These are phyloP conservation scores for Diaporthe longicolla DNA, from an alignment of 2,329 filamentous ascomycete genomes.

Conservation along the genomic window DNA sequence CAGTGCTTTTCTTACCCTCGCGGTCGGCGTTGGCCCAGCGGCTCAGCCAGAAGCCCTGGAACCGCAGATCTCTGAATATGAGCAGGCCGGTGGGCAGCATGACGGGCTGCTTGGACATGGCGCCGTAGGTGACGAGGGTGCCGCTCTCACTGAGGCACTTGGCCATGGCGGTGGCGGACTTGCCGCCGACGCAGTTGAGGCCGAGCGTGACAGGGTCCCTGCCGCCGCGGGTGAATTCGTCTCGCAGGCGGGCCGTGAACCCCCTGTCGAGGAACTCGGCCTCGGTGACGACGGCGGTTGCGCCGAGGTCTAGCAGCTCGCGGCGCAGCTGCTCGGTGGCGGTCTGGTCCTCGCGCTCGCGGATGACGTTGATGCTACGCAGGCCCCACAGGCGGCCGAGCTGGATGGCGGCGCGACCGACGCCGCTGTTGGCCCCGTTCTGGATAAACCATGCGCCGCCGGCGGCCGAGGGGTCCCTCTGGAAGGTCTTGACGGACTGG, in stretches of 20 bases:
- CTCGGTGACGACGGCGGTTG: constrained; percentile 70
- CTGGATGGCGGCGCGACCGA: constrained; percentile 93
- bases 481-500: constrained; percentile 61
- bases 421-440: constrained; percentile 95
- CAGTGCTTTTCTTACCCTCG: constrained; percentile 80
- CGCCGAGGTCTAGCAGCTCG: constrained; percentile 69
- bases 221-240: constrained; percentile 78
- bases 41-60: constrained; percentile 96
- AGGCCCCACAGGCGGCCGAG: constrained; percentile 88
- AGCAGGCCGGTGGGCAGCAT: constrained; percentile 84
- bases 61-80: constrained; percentile 93
- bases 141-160: constrained; percentile 78
- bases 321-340: constrained; percentile 73
- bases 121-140: constrained; percentile 92
- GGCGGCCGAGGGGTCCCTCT: constrained; percentile 74
- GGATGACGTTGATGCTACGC: constrained; percentile 90
- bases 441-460: constrained; percentile 96
- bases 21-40: constrained; percentile 86
- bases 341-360: constrained; percentile 75
- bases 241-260: constrained; percentile 70
- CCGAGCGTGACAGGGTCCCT: constrained; percentile 82
- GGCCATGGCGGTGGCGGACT: constrained; percentile 83
- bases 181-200: constrained; percentile 94
- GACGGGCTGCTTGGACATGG: constrained; percentile 92
- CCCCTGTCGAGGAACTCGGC: constrained; percentile 68